Evolutionary conservation across 2,329 filamentous ascomycete species (phyloP).

Genomic region (Pseudogymnoascus sp.): DNA sequence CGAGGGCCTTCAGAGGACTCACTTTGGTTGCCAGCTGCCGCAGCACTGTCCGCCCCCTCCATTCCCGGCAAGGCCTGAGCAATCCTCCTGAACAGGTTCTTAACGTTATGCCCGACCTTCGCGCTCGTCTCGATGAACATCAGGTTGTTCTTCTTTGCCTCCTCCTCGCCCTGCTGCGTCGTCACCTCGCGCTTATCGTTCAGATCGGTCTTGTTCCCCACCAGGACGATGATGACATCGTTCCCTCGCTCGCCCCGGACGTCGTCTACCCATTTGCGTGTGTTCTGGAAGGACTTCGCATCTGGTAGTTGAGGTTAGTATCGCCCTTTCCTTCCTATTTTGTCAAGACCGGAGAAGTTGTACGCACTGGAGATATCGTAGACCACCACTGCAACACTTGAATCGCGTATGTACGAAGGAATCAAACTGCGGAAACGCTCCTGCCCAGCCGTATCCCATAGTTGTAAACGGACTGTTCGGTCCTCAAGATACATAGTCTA

Average conservation of each 20-base stretch:
- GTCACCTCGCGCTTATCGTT: constrained; percentile 98
- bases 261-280: constrained; percentile 98
- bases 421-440: constrained; percentile 96
- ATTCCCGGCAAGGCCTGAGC: constrained; percentile 95
- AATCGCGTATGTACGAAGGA: constrained; percentile 97
- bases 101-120: constrained; percentile 96
- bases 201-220: constrained; percentile 98
- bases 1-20: constrained; percentile 31
- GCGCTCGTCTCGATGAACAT: constrained; percentile 99
- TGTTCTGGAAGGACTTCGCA: constrained; percentile 96
- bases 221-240: constrained; percentile 97
- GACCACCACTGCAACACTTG: constrained; percentile 93
- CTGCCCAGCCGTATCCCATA: constrained; percentile 98
- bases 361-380: constrained; percentile 86
- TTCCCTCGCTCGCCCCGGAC: constrained; percentile 93
- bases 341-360: neutral
- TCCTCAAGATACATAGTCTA: constrained; percentile 99
- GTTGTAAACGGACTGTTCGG: constrained; percentile 88
- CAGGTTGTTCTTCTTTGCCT: constrained; percentile 93
- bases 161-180: constrained; percentile 90
- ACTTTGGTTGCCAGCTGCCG: constrained; percentile 69
- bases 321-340: neutral
- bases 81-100: constrained; percentile 94
- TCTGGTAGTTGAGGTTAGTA: constrained; percentile 39
- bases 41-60: constrained; percentile 79